Evolutionary conservation across 2,329 filamentous ascomycete genomes (phyloP), one percentile per base, ranked within the genome.

Genomic region (Fusarium protoensiforme): DNA sequence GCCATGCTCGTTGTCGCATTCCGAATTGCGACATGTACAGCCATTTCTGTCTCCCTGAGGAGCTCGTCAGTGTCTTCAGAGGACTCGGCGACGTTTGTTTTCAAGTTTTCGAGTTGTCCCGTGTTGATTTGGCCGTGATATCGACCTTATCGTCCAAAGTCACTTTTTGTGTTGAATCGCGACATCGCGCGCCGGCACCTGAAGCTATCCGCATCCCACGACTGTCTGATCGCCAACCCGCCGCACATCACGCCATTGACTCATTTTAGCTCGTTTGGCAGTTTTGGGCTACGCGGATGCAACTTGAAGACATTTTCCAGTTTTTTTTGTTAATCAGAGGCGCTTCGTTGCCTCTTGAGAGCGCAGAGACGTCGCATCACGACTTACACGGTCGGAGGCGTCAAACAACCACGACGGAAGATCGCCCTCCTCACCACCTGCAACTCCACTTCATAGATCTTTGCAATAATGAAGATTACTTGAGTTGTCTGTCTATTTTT

Each of bases 151-250:
- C 53, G 64, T 66, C 57, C 68, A 73, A 81, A 79, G 79, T 81
- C 79, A 81, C 80, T 81, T 59, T 65, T 46, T 51, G 56, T 64
- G 46, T n/a, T 36, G 46, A 39, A 63, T 75, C 69, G 62, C 71
- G 60, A 67, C 62, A 64, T 66, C 38, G 35, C 75, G 67, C 61
- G 68, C 76, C 68, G 71, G 14, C 65, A 75, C 74, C 76, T 81
- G 79, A 81, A 81, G 80, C 79, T 80, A 81, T 81, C 79, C 78
- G 71, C 79, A 81, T 71, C 72, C 66, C 62, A 67, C 62, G 61
- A 72, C 69, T 67, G 57, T 68, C 67, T 68, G 36, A 67, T 72
- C 72, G 61, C 62, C 60, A 73, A 78, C 63, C 65, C 64, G 54
- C 64, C 67, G 68, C 64, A 71, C 71, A 62, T 41, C 71, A 61